Evolutionary conservation across 768 basidiomycete genomes (phyloP).

Genomic region (Calocybe cyanea): DNA sequence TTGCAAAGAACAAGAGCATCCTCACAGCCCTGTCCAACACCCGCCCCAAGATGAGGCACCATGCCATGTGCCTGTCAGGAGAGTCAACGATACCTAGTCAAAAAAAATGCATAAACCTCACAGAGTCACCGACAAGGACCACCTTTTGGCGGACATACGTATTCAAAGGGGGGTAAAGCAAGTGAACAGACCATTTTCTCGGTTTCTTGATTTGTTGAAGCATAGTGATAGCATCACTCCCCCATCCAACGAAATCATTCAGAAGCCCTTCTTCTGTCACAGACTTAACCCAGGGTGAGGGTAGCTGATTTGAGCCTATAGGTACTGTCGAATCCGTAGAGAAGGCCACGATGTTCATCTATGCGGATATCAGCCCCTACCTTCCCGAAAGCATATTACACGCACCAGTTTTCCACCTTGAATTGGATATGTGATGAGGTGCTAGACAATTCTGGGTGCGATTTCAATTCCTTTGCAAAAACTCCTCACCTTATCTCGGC

Average conservation of each 20-base stretch:
- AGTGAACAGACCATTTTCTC: slow-evolving; percentile 52
- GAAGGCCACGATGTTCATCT: slow-evolving; percentile 49
- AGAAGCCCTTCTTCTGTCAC: slow-evolving; percentile 41
- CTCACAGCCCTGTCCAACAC: slow-evolving; percentile 59
- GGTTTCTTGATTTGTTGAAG: slow-evolving; percentile 39
- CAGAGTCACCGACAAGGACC: slow-evolving; percentile 53
- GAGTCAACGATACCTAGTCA: neutral
- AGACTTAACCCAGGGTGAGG: slow-evolving; percentile 39
- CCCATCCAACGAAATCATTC: slow-evolving; percentile 40
- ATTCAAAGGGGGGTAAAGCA: slow-evolving; percentile 40
- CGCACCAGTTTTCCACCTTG: slow-evolving; percentile 37
- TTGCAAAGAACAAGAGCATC: slow-evolving; percentile 45
- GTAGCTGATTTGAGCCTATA: slow-evolving; percentile 23
- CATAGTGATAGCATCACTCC: slow-evolving; percentile 37
- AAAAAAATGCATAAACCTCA: slow-evolving; percentile 21
- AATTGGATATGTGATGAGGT: slow-evolving; percentile 51
- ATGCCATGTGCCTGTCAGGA: slow-evolving; percentile 49
- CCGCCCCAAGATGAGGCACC: slow-evolving; percentile 56
- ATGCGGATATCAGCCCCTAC: neutral
- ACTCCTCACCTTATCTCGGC: slow-evolving; percentile 37
- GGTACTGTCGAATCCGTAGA: slow-evolving; percentile 27
- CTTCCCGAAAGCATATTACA: neutral
- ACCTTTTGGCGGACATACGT: slow-evolving; percentile 41
- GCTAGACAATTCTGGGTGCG: slow-evolving; percentile 27
- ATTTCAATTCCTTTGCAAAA: neutral